Base-by-base conservation (phyloP, 2,329 filamentous ascomycete species). In the Fusarium equiseti region DNA sequence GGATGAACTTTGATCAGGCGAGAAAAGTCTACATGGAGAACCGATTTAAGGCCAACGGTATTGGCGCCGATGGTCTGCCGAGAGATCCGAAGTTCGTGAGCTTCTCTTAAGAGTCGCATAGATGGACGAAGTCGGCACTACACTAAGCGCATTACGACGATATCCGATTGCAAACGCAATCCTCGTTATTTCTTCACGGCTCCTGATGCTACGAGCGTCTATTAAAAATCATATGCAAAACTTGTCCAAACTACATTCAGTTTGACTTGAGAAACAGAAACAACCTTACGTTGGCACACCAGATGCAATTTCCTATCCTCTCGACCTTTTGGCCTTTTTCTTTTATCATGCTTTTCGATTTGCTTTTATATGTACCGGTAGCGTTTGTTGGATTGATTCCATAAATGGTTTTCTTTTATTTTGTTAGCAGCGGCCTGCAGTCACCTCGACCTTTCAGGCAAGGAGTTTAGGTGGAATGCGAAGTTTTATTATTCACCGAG, bases 21-120 rank as follows among this genome's bases (percentile, higher is more conserved):
- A 88, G 96, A 74, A 88, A 93, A 75, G 87, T 94, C 48, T 97
- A 92, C 79, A 96, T 94, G 82, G 92, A 98, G 83, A 89, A 92
- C 75, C 86, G 90, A 62, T 97, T 99, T 82, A 90, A 89, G 78
- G 94, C 90, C 78, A 93, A 97, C 76, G 92, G 93, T 54, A 98
- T 99, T 78, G 94, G 91, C 2, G 87, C 92, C 8, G 96, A 99
- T 81, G 96, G 96, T 7, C 83, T 91, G 74, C 96, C 96, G 68
- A 88, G 90, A 78, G 95, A 98, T 83, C 94, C 95, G 68, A 98
- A 98, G 84, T 97, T 97, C 78, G 94, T 98, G 64, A 97, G 93
- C 78, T 98, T 98, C 81, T 83, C 81, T 48, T 83, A 70, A 35
- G 26, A 55, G 48, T 27, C 38, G 26, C 31, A 20, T 26, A 29